Evolutionary conservation across 2,329 filamentous ascomycete species (phyloP).

Genomic region (Mycosphaerella arachidis): DNA sequence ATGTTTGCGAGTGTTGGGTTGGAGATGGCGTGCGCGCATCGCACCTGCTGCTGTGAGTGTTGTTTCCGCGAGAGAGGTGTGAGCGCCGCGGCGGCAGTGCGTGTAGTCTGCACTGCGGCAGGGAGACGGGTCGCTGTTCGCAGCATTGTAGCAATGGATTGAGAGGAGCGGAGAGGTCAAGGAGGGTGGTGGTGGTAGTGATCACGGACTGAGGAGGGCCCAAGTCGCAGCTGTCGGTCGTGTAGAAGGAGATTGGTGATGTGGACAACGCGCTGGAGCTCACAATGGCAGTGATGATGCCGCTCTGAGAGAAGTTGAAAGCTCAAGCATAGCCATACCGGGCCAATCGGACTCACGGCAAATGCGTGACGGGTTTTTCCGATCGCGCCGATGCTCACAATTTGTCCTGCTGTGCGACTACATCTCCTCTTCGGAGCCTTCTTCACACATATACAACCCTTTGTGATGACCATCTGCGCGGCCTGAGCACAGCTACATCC

Average conservation of each 20-base stretch:
- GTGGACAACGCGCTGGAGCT: not conserved
- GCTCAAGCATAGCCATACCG: not conserved
- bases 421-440: not conserved
- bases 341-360: not conserved
- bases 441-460: not conserved
- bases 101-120: conserved; percentile 17
- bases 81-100: conserved; percentile 19
- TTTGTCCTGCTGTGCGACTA: not conserved
- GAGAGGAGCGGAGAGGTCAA: conserved; percentile 10
- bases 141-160: conserved; percentile 18
- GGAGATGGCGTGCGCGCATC: conserved; percentile 85
- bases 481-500: not conserved
- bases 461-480: not conserved
- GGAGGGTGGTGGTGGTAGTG: not conserved
- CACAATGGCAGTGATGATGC: not conserved
- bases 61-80: conserved; percentile 18
- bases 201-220: conserved; percentile 4
- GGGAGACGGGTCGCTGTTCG: conserved; percentile 21
- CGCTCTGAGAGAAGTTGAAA: not conserved
- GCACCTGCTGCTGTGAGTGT: conserved; percentile 38
- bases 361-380: not conserved
- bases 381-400: not conserved
- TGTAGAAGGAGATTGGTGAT: not conserved
- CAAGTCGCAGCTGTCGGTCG: not conserved
- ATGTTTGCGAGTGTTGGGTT: conserved; percentile 97